A percentile compares a stretch with the other conserved stretches of the same genome.
phyloP scores from a whole-genome alignment of 164 flowering plant species.

The Vitis rotundifolia region DNA sequence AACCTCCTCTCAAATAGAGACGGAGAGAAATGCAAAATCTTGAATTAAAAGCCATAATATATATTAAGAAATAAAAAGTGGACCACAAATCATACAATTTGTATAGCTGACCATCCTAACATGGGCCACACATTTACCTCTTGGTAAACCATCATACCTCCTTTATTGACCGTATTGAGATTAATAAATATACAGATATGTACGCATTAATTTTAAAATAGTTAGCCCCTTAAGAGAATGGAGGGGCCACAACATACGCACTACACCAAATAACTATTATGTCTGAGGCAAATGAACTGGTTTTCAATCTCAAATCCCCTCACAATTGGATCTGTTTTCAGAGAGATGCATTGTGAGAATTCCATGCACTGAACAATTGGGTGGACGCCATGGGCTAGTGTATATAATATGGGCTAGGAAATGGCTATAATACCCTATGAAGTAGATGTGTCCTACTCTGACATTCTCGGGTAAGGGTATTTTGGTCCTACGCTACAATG shows the following conservation, averaged over 20 bases:
- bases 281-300: not conserved
- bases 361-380: not conserved
- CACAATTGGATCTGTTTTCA: not conserved
- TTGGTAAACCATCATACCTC: not conserved
- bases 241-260: not conserved
- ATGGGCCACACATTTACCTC: not conserved
- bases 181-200: not conserved
- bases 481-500: slow-evolving; percentile 15
- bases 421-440: slow-evolving; percentile 13
- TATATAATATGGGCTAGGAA: not conserved
- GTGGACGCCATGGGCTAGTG: not conserved
- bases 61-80: not conserved
- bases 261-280: not conserved
- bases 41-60: not conserved
- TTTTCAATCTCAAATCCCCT: not conserved
- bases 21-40: not conserved
- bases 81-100: not conserved
- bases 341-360: not conserved
- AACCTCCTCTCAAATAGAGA: not conserved
- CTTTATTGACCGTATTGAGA: not conserved
- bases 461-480: slow-evolving; percentile 6
- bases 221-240: not conserved
- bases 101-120: not conserved
- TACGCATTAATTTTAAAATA: not conserved
- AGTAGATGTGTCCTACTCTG: not conserved